Conservation (phyloP, 139 green algal species). For the Ostreobium quekettii region DNA sequence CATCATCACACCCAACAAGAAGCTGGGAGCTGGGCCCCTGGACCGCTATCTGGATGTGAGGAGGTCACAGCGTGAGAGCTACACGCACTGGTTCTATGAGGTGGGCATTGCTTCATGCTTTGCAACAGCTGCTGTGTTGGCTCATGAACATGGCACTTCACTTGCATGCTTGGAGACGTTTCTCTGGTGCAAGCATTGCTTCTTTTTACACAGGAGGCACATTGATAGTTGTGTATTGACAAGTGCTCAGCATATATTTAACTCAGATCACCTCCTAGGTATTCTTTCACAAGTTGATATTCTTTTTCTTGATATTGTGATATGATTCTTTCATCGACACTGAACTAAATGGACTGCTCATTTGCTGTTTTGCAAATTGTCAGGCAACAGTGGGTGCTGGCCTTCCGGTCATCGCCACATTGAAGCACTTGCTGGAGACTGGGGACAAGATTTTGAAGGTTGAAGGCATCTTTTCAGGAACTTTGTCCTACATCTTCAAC, state of each 20-base stretch:
- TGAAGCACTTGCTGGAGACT: conserved; percentile 82
- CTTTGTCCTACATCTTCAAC: conserved; percentile 99
- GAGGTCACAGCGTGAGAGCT: conserved; percentile 67
- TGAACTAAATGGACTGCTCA: too few species aligned
- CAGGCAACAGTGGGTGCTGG: conserved; percentile 85
- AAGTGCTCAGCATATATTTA: too few species aligned
- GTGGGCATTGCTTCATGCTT: conserved; percentile 27
- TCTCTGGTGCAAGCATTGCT: too few species aligned
- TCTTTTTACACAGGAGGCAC: too few species aligned
- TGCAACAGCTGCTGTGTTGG: conserved; percentile 31
- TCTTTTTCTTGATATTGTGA: too few species aligned
- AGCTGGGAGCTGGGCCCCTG: conserved; percentile 76
- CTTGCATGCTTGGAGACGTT: too few species aligned
- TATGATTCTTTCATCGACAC: too few species aligned
- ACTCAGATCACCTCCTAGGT: too few species aligned
- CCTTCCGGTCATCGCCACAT: conserved; percentile 87
- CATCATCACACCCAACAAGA: conserved; percentile 96
- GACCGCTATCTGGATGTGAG: conserved; percentile 72
- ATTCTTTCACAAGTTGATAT: too few species aligned
- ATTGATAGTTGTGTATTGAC: too few species aligned
- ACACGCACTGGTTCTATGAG: conserved; percentile 98
- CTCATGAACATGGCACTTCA: too few species aligned
- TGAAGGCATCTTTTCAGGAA: conserved; percentile 92
- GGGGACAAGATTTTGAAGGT: conserved; percentile 78
- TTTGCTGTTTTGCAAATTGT: not conserved